Conservation (phyloP, 2,329 filamentous ascomycete species). For the Lomentospora prolificans region DNA sequence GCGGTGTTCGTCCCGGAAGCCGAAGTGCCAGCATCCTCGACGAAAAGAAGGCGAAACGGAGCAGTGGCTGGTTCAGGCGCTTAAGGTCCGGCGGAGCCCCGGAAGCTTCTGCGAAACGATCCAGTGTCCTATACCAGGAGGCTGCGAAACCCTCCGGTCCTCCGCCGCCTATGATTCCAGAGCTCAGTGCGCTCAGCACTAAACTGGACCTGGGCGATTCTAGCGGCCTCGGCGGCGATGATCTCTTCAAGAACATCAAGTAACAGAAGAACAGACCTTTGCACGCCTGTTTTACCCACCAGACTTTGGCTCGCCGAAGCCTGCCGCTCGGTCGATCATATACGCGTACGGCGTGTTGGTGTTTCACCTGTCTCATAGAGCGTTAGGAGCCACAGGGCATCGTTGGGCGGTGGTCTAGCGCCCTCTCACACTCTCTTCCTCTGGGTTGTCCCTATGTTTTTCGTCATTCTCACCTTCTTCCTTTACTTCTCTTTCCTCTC, state of each 20-base stretch:
- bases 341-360: neutral
- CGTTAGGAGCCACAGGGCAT: neutral
- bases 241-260: constrained; percentile 52
- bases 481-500: neutral
- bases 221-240: constrained; percentile 32
- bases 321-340: neutral
- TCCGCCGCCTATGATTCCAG: constrained; percentile 52
- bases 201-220: constrained; percentile 35
- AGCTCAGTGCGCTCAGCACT: constrained; percentile 42
- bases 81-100: constrained; percentile 29
- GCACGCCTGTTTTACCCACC: neutral
- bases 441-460: neutral
- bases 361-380: neutral
- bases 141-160: constrained; percentile 32
- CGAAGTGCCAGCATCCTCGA: constrained; percentile 38
- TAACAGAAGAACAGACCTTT: constrained; percentile 18
- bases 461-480: neutral
- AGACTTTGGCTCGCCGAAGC: neutral
- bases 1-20: constrained; percentile 34
- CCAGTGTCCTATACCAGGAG: constrained; percentile 31
- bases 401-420: neutral
- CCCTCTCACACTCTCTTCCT: neutral
- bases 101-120: constrained; percentile 26
- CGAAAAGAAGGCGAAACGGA: constrained; percentile 44
- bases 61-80: constrained; percentile 50